Evolutionary conservation across 768 basidiomycete species (phyloP), one percentile per base, ranked within the genome.

Genomic region (Serendipita indica): DNA sequence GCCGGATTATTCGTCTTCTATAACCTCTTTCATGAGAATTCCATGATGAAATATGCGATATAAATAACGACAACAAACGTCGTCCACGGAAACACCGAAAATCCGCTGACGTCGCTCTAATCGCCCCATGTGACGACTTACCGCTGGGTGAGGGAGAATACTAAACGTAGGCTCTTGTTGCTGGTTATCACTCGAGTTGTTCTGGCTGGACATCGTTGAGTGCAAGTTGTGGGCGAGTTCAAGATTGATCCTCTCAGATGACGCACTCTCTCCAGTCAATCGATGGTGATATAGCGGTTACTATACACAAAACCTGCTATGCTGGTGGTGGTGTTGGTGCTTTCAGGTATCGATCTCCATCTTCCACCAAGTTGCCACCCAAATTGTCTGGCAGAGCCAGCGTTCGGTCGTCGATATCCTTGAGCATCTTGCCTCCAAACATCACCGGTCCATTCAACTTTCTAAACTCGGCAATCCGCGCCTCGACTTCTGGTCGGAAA

Each of bases 401-500:
- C 6, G 73, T 75, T 18, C 25, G n/a, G n/a, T 81, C 78, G 63
- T 88, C 80, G n/a, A 79, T 73, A 57, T 84, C 76, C 58, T 76
- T 82, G 60, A 77, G 77, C 63, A 93, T 72, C 60, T 77, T 75
- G 18, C 93, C 93, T 57, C 94, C 93, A 64, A 96, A 94, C 58
- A 89, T 75, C 56, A 96, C 93, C 25, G 81, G 78, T 1, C 92
- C 93, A 60, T 92, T 77, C 57, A 74, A 71, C 56, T 77, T 77
- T 59, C 86, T 77, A 79, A 82, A 97, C 16, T 78, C 74, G 2
- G 79, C 79, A 61, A 98, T 89, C 58, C 93, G 86, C 57, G 77
- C 74, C 72, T 98, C 94, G 39, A 98, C 91, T 66, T 92, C 83
- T 1, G 93, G 94, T 20, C 92, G 82, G 85, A 96, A 98, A 72